Conservation (phyloP, 768 basidiomycete species). For the Thelephora ganbajun region DNA sequence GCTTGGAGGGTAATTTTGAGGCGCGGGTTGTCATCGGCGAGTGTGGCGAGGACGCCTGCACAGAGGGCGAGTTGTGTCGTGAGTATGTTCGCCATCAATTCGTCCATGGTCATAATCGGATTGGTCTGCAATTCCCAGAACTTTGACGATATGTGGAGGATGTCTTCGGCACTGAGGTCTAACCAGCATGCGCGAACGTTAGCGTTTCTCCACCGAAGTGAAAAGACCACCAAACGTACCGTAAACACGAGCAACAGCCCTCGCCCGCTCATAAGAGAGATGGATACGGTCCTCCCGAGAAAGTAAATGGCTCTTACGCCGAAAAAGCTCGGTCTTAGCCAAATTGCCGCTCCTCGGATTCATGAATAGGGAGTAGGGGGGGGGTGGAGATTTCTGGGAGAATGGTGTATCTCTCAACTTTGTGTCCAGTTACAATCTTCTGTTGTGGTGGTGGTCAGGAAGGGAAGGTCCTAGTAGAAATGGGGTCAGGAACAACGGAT, state of each 20-base stretch:
- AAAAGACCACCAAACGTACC: too few species aligned
- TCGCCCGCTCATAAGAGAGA: conserved; percentile 12
- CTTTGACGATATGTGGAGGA: conserved; percentile 12
- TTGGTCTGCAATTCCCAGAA: conserved; percentile 17
- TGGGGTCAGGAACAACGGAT: too few species aligned
- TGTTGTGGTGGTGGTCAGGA: too few species aligned
- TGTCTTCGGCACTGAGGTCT: conserved; percentile 13
- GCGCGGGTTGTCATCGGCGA: conserved; percentile 11
- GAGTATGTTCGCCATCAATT: conserved; percentile 10
- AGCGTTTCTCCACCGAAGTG: too few species aligned
- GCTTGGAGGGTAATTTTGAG: conserved; percentile 12
- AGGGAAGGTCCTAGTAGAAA: too few species aligned
- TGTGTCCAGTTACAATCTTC: too few species aligned
- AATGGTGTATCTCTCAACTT: too few species aligned
- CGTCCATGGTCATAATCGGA: conserved; percentile 11
- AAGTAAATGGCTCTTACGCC: conserved; percentile 1
- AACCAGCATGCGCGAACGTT: too few species aligned
- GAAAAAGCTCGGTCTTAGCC: too few species aligned
- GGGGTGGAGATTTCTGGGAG: too few species aligned
- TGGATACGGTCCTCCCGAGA: conserved; percentile 4
- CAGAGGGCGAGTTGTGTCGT: conserved; percentile 16
- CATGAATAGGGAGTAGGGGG: too few species aligned
- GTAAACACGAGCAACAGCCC: conserved; percentile 11
- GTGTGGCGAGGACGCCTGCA: conserved; percentile 14
- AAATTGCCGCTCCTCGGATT: too few species aligned